Evolutionary conservation across 805 yeast genomes (phyloP), one percentile per base, ranked within the genome.

Genomic region (Candida endomychidarum): DNA sequence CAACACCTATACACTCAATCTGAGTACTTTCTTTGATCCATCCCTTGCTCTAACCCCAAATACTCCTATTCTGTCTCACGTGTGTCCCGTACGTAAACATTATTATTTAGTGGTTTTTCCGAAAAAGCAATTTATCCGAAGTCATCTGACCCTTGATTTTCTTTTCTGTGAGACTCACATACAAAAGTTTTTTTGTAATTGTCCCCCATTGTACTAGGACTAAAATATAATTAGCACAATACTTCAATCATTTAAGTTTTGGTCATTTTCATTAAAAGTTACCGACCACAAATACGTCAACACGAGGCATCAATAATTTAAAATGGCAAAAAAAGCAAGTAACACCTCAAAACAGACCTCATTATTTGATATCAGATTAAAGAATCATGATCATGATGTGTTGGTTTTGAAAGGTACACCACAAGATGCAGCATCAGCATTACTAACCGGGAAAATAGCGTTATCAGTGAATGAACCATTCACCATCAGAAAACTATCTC

Each of bases 361-460:
- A 10, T 57, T 67, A 18, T 67, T 67, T 45, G 72, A 76, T 38
- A 71, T 78, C 41, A 70, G 95, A 38, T 60, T 87, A 25, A 73
- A 78, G 37, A 78, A 87, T 18, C 58, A 75, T 2, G 95, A 86
- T 30, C 82, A 80, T 47, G 93, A 88, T 54, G 91, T 90, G 8
- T 62, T 91, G 4, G 76, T 93, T 7, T 60, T 91, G 22, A 83
- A 88, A 50, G 99, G 99, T 1, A 55, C 83, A 1, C 80, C 83
- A 5, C 72, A 74, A 24, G 90, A 83, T 38, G 96, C 97, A 0
- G 73, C 87, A 0, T 81, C 96, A 2, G 86, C 79, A 3, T 64
- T 84, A 5, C 60, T 93, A 19, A 66, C 83, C 1, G 99, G 99
- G 3, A 79, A 78, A 8, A 80, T 93, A 17, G 89, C 83, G 1